These are phyloP conservation scores for Coprinopsis strossmayeri DNA, from an alignment of 768 basidiomycete species.

Conservation along the genomic window DNA sequence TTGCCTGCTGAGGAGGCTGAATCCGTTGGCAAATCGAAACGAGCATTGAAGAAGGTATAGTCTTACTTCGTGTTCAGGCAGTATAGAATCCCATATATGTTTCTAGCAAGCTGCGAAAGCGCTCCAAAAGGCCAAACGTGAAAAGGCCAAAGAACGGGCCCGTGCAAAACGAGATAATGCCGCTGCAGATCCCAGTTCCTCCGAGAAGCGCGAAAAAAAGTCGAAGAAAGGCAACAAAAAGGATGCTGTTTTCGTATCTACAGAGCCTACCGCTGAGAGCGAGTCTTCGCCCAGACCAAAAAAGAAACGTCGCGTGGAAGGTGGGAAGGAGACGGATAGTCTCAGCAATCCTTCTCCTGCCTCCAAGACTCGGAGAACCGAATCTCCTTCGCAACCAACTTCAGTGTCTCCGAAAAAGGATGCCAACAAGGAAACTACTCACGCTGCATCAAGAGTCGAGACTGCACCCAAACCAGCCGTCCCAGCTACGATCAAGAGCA, in stretches of 20 bases:
- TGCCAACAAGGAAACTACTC: too few species aligned
- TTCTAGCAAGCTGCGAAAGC: slow-evolving; percentile 41
- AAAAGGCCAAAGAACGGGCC: slow-evolving; percentile 39
- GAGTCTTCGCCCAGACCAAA: slow-evolving; percentile 12
- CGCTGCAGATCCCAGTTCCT: neutral
- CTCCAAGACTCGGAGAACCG: too few species aligned
- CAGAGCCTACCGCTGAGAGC: too few species aligned
- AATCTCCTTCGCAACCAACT: too few species aligned
- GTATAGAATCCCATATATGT: neutral
- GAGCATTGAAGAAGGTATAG: slow-evolving; percentile 56
- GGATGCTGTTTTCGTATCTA: too few species aligned
- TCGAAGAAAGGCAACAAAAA: slow-evolving; percentile 8
- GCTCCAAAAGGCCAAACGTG: slow-evolving; percentile 39
- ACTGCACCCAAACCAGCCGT: too few species aligned
- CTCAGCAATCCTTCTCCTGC: too few species aligned
- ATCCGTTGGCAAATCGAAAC: slow-evolving; percentile 38
- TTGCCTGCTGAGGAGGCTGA: slow-evolving; percentile 14
- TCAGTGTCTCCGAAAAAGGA: too few species aligned
- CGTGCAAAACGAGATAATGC: slow-evolving; percentile 26
- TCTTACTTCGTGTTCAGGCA: neutral
- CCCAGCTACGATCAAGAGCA: slow-evolving; percentile 23
- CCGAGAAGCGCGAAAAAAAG: slow-evolving; percentile 1
- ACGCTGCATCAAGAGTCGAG: too few species aligned
- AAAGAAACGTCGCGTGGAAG: slow-evolving; percentile 16
- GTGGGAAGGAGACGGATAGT: too few species aligned